phyloP scores from a whole-genome alignment of 352 stramenopile species.

The Phytophthora cajani region DNA sequence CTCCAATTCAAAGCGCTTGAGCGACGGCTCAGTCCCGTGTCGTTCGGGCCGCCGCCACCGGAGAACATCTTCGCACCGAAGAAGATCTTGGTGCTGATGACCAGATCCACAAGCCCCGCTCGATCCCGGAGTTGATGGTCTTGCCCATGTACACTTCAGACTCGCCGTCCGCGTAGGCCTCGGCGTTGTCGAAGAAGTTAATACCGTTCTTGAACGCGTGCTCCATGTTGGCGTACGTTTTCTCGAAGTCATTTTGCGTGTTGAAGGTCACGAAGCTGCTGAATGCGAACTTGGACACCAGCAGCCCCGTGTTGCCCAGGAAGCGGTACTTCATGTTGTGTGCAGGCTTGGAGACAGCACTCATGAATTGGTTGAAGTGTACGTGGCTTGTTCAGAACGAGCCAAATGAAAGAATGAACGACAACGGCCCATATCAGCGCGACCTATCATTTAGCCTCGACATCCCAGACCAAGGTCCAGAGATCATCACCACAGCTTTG shows the following conservation, averaged over 20 bases:
- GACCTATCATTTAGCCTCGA: not conserved
- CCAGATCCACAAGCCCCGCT: slow-evolving; percentile 49
- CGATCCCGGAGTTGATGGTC: slow-evolving; percentile 49
- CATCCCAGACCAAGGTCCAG: not conserved
- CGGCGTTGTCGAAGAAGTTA: slow-evolving; percentile 72
- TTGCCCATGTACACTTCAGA: slow-evolving; percentile 56
- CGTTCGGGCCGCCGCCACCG: slow-evolving; percentile 28
- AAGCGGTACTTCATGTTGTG: slow-evolving; percentile 62
- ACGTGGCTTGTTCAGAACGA: slow-evolving; percentile 8
- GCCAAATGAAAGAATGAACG: slow-evolving; percentile 26
- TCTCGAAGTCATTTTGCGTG: slow-evolving; percentile 48
- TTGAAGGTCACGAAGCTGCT: slow-evolving; percentile 56
- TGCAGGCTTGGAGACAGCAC: slow-evolving; percentile 25
- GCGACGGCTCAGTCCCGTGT: slow-evolving; percentile 38
- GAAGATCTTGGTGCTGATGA: slow-evolving; percentile 36
- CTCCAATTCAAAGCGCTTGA: slow-evolving; percentile 48
- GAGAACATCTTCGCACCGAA: slow-evolving; percentile 11
- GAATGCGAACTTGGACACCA: slow-evolving; percentile 58
- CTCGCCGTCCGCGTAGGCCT: slow-evolving; percentile 50
- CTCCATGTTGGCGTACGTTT: slow-evolving; percentile 52
- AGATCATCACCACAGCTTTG: slow-evolving; percentile 3
- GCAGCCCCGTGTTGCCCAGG: slow-evolving; percentile 49
- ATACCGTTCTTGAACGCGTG: slow-evolving; percentile 56
- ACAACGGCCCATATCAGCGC: not conserved
- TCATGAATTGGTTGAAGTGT: slow-evolving; percentile 11